Base-by-base conservation (phyloP, 345 rosid genomes). In the Eucalyptus regnans region DNA sequence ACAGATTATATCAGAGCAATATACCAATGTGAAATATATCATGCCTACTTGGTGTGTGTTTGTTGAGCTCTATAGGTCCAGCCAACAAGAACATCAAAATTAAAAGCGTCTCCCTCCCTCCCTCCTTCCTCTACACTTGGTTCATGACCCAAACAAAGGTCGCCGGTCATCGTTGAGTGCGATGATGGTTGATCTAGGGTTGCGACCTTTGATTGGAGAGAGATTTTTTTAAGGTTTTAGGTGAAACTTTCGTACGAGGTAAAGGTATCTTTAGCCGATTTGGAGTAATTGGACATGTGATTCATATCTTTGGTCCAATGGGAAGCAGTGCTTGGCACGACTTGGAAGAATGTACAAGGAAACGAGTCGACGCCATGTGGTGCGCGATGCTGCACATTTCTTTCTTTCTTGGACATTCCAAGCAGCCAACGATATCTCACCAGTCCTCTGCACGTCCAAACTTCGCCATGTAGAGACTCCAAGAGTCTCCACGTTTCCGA, bases 301-400 rank as follows among this genome's bases (percentile, higher is more conserved):
- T 60, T 27, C 66, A 60, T 25, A 12, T 27, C 66, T 0, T 3
- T n/a, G 37, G 37, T 64, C 71, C 37, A n/a, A n/a, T 0, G 17
- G 20, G 37, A 64, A 64, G 76, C n/a, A 14, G 76, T 64, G 76
- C 41, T 64, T n/a, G 37, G 76, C 76, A 64, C 31, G 76, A n/a
- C 76, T n/a, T 64, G 76, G 76, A n/a, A 64, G 76, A 3, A 64
- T 64, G 76, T 7, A 7, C 76, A 14, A 64, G 41, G 41, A 14
- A 64, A 64, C 31, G 76, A 64, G 0, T n/a, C 41, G 37, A 64
- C 31, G 20, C 0, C 0, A 64, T 0, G 41, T 64, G 76, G 17
- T n/a, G 71, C 37, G 71, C 18, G 71, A 64, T 64, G 71, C 71
- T 64, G 71, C 71, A 64, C 7, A n/a, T n/a, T 62, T 29, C 71